phyloP scores from a whole-genome alignment of 129 eudicot genomes.

The Flaveria ramosissima region DNA sequence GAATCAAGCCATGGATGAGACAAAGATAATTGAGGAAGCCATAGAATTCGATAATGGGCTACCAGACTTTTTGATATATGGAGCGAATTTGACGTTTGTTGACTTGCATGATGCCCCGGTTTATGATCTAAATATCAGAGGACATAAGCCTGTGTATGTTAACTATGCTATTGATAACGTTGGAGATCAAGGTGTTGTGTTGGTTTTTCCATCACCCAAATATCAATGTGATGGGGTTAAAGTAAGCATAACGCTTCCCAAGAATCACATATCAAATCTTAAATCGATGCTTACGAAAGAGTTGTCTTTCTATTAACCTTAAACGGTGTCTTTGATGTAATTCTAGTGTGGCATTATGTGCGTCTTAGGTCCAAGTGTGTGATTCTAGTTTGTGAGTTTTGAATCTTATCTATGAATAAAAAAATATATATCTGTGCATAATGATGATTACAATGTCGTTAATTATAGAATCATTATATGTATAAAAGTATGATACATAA shows the following conservation, averaged over 20 bases:
- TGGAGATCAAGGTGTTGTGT: slow-evolving; percentile 80
- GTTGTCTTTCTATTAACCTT: slow-evolving; percentile 33
- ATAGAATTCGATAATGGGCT: slow-evolving; percentile 42
- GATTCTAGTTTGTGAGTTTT: background rate
- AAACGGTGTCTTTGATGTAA: background rate
- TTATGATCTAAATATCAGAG: slow-evolving; percentile 54
- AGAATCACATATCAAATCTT: slow-evolving; percentile 43
- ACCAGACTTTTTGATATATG: slow-evolving; percentile 58
- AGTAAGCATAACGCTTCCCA: slow-evolving; percentile 52
- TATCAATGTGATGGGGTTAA: slow-evolving; percentile 31
- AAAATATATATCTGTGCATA: no score
- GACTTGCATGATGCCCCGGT: slow-evolving; percentile 44
- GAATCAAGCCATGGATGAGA: slow-evolving; percentile 44
- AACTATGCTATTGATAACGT: slow-evolving; percentile 56
- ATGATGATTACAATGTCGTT: no score
- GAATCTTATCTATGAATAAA: no score
- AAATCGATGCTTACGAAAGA: slow-evolving; percentile 43
- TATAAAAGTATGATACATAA: no score
- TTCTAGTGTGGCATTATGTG: slow-evolving; percentile 9
- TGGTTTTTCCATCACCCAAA: slow-evolving; percentile 57
- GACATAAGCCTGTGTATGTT: slow-evolving; percentile 54
- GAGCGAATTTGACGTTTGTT: slow-evolving; percentile 78
- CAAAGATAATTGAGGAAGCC: slow-evolving; percentile 45
- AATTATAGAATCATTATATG: no score
- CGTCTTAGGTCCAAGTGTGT: slow-evolving; percentile 1